Percentiles rank a stretch among this genome's conserved stretches.
Conservation (phyloP, 2,329 filamentous ascomycete genomes). For the Alternaria angustiovoidea region DNA sequence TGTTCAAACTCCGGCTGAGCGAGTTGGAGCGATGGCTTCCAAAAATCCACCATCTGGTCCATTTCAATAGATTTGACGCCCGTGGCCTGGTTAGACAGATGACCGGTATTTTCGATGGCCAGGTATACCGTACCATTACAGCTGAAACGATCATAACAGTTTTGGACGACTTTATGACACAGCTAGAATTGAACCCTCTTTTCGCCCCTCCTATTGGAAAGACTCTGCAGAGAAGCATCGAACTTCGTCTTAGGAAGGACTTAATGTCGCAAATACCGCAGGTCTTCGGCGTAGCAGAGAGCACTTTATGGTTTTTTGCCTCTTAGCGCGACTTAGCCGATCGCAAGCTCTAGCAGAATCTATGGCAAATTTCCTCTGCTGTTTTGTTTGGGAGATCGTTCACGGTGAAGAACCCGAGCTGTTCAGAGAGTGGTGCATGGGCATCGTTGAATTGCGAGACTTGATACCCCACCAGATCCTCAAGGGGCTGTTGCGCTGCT, state of each 20-base stretch:
- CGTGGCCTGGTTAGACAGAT: neutral
- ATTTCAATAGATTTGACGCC: neutral
- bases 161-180: neutral
- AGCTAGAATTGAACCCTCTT: neutral
- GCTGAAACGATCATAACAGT: neutral
- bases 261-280: neutral
- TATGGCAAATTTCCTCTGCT: neutral
- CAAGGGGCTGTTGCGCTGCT: neutral
- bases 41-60: neutral
- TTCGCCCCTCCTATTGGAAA: neutral
- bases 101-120: neutral
- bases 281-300: neutral
- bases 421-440: neutral
- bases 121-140: neutral
- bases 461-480: neutral
- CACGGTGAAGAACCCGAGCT: neutral
- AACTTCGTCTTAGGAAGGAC: neutral
- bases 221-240: neutral
- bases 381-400: neutral
- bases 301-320: neutral
- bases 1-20: neutral
- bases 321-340: neutral
- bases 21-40: neutral
- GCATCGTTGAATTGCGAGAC: neutral
- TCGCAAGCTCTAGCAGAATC: neutral